Evolutionary conservation across 768 basidiomycete species (phyloP), one percentile per base, ranked within the genome.

Genomic region (Chiua virens): DNA sequence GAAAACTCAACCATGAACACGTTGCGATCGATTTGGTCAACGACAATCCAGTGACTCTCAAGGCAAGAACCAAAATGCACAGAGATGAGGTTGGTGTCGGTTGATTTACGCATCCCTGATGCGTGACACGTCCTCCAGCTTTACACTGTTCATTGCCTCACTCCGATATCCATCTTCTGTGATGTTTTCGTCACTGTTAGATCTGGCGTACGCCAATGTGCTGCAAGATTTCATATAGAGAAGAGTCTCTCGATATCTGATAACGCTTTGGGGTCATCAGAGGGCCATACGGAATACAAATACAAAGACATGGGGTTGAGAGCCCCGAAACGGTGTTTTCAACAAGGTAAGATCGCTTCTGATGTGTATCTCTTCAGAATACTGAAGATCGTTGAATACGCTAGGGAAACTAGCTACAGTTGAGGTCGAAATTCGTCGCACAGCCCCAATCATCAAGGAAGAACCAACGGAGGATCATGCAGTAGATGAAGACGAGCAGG

Each of bases 371-470:
- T 25, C 14, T n/a, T 37, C 11, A 28, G 21, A 27, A 11, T 25
- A 14, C 20, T 35, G 5, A 17, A 30, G 20, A 13, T 10, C 20
- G 14, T 27, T 36, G 11, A 47, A 21, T 18, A 18, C 17, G 40
- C 14, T 14, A 60, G 54, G 54, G 36, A 41, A 27, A n/a, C 40
- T 60, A 15, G 37, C 45, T 7, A 30, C n/a, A 17, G 32, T 58
- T 2, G 55, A 57, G 18, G 46, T 58, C 22, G 59, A 60, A 32
- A 50, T 60, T 13, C 59, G 59, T 42, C 59, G 59, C 22, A 53
- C 57, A 5, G 32, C 28, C 3, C 23, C 28, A 30, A 57, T 61
- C 42, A 23, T 57, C 45, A 45, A 48, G 43, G 35, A 8, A 5
- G 46, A 54, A 46, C 36, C 23, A 8, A 18, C 4, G 4, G 44